phyloP scores from a whole-genome alignment of 352 stramenopile species.

The Globisporangium irregulare region DNA sequence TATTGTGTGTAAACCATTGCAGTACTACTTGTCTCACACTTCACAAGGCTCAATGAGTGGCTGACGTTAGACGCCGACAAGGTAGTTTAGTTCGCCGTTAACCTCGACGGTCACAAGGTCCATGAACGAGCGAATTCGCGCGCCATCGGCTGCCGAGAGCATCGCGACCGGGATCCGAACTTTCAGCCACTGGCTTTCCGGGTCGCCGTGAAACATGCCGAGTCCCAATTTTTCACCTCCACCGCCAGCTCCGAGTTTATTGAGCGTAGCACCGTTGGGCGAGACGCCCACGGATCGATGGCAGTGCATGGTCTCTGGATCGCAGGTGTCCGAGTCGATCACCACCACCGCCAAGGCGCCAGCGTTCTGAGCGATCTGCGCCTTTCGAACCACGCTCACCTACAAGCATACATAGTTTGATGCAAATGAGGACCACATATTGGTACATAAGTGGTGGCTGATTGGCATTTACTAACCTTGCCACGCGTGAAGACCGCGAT shows the following conservation, averaged over 20 bases:
- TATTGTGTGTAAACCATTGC: no score
- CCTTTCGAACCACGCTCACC: conserved; percentile 17
- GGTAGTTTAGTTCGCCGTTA: conserved; percentile 15
- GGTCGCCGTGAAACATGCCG: conserved; percentile 7
- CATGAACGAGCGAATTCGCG: conserved; percentile 16
- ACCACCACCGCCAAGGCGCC: conserved; percentile 13
- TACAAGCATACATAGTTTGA: no score
- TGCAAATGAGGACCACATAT: no score
- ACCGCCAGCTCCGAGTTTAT: neutral
- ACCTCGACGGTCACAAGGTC: conserved; percentile 12
- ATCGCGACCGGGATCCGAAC: conserved; percentile 16
- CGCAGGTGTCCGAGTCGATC: conserved; percentile 13
- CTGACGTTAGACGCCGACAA: conserved; percentile 10
- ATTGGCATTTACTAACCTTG: conserved; percentile 1
- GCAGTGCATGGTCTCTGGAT: conserved; percentile 16
- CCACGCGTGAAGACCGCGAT: conserved; percentile 18
- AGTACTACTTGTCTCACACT: no score
- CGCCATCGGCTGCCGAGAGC: conserved; percentile 11
- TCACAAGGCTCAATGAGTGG: no score
- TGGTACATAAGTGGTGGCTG: no score
- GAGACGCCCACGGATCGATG: conserved; percentile 1
- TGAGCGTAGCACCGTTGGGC: neutral
- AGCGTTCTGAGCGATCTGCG: conserved; percentile 11
- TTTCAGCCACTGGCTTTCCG: conserved; percentile 9
- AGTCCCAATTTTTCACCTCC: neutral